Evolutionary conservation across 1,284 basidiomycete species (phyloP).

Genomic region (Ceratobasidium sp.): DNA sequence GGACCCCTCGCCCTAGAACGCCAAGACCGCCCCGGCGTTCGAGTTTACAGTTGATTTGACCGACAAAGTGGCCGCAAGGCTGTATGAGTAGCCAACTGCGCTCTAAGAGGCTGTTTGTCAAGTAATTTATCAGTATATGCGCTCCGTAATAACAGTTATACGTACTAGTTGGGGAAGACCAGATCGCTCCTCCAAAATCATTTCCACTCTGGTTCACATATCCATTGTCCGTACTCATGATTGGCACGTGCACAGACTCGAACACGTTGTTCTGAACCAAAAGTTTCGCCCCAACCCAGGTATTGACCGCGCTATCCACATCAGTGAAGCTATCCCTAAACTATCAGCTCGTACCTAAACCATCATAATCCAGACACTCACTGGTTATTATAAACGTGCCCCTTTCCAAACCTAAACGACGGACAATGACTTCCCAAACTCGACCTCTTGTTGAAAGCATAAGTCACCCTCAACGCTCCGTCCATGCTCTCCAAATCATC

Average conservation of each 20-base stretch:
- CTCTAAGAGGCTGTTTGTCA: constrained; percentile 10
- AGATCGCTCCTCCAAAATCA: constrained; percentile 26
- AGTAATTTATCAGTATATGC: constrained; percentile 5
- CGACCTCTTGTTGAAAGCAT: constrained; percentile 44
- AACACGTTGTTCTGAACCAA: constrained; percentile 64
- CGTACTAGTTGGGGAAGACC: neutral
- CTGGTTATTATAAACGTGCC: constrained; percentile 34
- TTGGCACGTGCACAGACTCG: constrained; percentile 8
- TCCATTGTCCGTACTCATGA: constrained; percentile 37
- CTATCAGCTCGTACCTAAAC: neutral
- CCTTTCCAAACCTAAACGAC: constrained; percentile 56
- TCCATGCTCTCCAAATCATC: constrained; percentile 39
- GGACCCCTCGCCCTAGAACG: constrained; percentile 1
- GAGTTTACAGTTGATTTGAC: constrained; percentile 31
- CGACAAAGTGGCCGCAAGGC: constrained; percentile 6
- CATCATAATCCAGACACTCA: neutral
- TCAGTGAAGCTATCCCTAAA: constrained; percentile 56
- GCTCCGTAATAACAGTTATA: neutral
- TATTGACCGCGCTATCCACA: constrained; percentile 60
- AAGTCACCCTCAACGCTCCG: constrained; percentile 41
- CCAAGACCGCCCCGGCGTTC: constrained; percentile 28
- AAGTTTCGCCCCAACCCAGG: constrained; percentile 35
- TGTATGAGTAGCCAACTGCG: constrained; percentile 32
- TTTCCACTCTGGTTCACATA: constrained; percentile 39
- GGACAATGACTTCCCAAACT: constrained; percentile 53